These are phyloP conservation scores for Termitomyces sp. DNA, from an alignment of 768 basidiomycete genomes.

Conservation along the genomic window DNA sequence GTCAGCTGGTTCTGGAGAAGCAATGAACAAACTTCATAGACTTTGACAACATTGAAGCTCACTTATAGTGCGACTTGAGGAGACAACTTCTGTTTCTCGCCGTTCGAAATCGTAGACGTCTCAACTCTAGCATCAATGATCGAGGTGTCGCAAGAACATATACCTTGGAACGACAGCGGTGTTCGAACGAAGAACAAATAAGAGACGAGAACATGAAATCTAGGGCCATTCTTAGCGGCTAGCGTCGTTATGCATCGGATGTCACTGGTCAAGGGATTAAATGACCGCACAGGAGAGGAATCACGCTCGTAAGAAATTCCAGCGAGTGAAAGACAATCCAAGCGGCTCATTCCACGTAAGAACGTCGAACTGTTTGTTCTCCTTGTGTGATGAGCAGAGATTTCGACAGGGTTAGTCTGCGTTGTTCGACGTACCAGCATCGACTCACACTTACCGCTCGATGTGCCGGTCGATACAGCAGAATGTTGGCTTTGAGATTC, in stretches of 20 bases:
- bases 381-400: neutral
- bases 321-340: too few relatives aligned
- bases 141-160: neutral
- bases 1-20: neutral
- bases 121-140: neutral
- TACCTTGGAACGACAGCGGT: too few relatives aligned
- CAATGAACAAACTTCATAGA: neutral
- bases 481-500: too few relatives aligned
- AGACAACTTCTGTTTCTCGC: neutral
- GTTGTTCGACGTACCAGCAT: neutral
- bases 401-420: neutral
- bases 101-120: neutral
- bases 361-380: too few relatives aligned
- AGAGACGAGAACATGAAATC: neutral
- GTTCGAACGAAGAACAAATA: too few relatives aligned
- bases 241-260: neutral
- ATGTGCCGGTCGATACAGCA: too few relatives aligned
- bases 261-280: too few relatives aligned
- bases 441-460: too few relatives aligned
- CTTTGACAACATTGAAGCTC: neutral
- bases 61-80: neutral
- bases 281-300: neutral
- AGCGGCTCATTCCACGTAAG: too few relatives aligned
- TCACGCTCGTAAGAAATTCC: neutral
- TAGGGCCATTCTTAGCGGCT: neutral